A percentile compares a stretch with the other conserved stretches of the same genome.
Conservation (phyloP, 108 stramenopile genomes). For the Nitzschia sp. region DNA sequence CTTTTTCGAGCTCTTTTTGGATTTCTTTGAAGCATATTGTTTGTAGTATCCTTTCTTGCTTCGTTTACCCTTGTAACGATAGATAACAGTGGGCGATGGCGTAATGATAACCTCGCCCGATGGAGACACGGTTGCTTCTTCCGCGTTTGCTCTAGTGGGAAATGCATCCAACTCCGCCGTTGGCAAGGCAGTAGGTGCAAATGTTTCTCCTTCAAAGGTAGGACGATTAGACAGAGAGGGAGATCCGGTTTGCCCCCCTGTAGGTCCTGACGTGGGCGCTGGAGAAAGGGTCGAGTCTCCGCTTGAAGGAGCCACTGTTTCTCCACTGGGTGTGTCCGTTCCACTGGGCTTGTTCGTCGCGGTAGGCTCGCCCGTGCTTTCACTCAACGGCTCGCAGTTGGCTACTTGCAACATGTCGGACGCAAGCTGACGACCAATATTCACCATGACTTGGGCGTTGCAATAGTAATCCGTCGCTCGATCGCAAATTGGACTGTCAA, state of each 20-base stretch:
- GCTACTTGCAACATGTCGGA: background rate
- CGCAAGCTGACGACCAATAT: background rate
- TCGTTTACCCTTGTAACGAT: background rate
- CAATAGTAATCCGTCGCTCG: background rate
- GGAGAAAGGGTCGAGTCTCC: background rate
- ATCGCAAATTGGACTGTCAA: background rate
- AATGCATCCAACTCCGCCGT: background rate
- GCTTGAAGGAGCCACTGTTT: too few relatives aligned
- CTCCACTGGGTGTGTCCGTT: too few relatives aligned
- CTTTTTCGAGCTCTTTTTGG: background rate
- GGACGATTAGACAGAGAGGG: background rate
- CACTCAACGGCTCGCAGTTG: background rate
- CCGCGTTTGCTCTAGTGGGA: background rate
- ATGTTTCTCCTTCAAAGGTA: background rate
- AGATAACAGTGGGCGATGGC: background rate
- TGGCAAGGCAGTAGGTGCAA: background rate
- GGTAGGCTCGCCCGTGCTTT: background rate
- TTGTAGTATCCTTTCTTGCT: background rate
- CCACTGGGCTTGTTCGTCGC: too few relatives aligned
- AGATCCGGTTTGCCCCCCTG: background rate
- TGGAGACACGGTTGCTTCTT: background rate
- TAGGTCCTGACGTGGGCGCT: background rate
- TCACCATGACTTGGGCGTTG: background rate
- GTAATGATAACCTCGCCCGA: background rate
- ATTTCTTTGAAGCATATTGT: background rate